Percentiles rank a stretch among this genome's conserved stretches.
These are phyloP conservation scores for Onygenales sp. DNA, from an alignment of 2,329 filamentous ascomycete species.

Conservation along the genomic window DNA sequence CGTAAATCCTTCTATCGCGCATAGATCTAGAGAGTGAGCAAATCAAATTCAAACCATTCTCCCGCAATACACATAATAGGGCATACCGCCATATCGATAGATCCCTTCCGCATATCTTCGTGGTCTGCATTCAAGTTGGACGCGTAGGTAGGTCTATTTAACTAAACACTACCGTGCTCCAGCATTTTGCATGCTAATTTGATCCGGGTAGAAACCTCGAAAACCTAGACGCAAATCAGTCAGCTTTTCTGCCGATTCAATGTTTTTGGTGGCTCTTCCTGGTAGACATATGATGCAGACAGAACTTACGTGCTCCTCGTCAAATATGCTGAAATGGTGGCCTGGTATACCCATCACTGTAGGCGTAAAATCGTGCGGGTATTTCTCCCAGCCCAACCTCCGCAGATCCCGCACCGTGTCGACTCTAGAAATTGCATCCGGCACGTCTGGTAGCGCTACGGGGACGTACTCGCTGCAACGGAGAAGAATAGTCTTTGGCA, in stretches of 20 bases:
- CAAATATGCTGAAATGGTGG: conserved; percentile 15
- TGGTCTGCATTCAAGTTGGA: no score
- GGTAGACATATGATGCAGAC: background rate
- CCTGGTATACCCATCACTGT: conserved; percentile 12
- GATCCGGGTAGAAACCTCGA: conserved; percentile 9
- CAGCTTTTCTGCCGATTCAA: background rate
- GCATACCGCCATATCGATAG: no score
- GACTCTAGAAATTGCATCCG: conserved; percentile 8
- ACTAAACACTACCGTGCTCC: conserved; percentile 5
- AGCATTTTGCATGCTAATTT: conserved; percentile 12
- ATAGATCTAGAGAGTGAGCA: no score
- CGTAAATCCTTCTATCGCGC: no score
- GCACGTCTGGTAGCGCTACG: conserved; percentile 2
- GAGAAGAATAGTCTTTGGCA: conserved; percentile 10
- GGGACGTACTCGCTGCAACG: conserved; percentile 12
- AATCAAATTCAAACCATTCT: no score
- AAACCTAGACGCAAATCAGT: conserved; percentile 6
- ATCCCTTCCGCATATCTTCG: no score
- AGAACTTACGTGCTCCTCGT: conserved; percentile 10
- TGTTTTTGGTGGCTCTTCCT: background rate
- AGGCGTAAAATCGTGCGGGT: conserved; percentile 10
- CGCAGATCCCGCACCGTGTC: conserved; percentile 10
- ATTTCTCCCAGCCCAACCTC: conserved; percentile 14
- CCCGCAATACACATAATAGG: no score
- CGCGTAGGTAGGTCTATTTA: no score